Evolutionary conservation across 768 basidiomycete genomes (phyloP).

Genomic region (Psilocybe cyanescens): DNA sequence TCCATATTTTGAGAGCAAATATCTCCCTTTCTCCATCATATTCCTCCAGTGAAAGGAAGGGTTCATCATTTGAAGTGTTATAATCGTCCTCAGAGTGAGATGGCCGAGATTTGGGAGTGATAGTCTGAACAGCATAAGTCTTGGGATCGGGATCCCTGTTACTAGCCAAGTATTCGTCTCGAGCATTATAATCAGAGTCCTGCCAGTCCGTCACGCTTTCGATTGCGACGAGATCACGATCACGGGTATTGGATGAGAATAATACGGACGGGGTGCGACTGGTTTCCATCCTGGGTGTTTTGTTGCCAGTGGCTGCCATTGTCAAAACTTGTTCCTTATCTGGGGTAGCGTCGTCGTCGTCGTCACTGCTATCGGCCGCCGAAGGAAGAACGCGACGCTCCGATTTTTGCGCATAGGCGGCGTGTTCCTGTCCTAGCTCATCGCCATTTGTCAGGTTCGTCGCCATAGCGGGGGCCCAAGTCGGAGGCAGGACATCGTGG

Average conservation of each 20-base stretch:
- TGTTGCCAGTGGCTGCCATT: neutral
- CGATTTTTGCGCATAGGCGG: neutral
- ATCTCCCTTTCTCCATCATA: slow-evolving; percentile 4
- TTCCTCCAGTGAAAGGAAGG: slow-evolving; percentile 5
- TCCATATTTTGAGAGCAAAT: slow-evolving; percentile 10
- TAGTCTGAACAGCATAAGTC: neutral
- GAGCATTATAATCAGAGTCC: neutral
- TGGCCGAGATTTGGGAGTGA: neutral
- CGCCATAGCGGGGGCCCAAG: neutral
- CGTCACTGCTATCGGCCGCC: neutral
- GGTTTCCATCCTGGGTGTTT: neutral
- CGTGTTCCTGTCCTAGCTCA: neutral
- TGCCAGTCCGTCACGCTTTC: neutral
- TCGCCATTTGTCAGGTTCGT: neutral
- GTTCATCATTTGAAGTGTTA: neutral
- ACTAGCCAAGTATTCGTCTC: neutral
- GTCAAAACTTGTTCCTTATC: neutral
- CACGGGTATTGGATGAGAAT: neutral
- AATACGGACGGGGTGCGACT: neutral
- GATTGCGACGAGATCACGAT: neutral
- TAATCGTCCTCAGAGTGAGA: neutral
- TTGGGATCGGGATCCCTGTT: neutral
- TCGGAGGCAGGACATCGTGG: neutral
- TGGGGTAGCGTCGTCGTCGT: neutral
- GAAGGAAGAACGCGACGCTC: neutral